Evolutionary conservation across 495 filamentous ascomycete genomes (phyloP).

Genomic region (Lentithecium fluviatile): DNA sequence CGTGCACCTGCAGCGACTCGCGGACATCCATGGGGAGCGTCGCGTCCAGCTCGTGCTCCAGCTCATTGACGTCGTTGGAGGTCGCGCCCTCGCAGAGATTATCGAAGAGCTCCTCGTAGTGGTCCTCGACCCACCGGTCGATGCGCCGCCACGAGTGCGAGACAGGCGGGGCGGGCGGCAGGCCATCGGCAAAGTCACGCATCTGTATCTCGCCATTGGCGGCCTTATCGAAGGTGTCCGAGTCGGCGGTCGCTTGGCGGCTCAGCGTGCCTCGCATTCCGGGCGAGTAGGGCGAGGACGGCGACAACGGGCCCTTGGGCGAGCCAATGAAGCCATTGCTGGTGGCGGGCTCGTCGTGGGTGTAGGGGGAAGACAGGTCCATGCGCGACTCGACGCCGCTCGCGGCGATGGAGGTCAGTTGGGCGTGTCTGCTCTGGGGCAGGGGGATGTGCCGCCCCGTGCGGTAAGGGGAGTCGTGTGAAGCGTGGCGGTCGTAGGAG

Average conservation of each 20-base stretch:
- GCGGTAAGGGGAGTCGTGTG: slow-evolving; percentile 48
- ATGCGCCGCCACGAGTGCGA: slow-evolving; percentile 90
- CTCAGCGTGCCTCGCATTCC: slow-evolving; percentile 77
- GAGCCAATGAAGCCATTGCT: slow-evolving; percentile 60
- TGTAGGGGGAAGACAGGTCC: slow-evolving; percentile 68
- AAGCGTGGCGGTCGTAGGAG: slow-evolving; percentile 49
- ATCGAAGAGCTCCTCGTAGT: slow-evolving; percentile 92
- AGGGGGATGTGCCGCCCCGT: slow-evolving; percentile 42
- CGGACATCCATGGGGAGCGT: slow-evolving; percentile 90
- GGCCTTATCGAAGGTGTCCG: slow-evolving; percentile 63
- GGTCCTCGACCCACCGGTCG: slow-evolving; percentile 87
- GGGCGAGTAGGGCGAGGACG: slow-evolving; percentile 75
- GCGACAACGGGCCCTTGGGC: slow-evolving; percentile 57
- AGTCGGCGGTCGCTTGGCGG: slow-evolving; percentile 57
- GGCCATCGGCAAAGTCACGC: slow-evolving; percentile 91
- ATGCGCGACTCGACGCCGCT: slow-evolving; percentile 62
- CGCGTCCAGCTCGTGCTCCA: slow-evolving; percentile 95
- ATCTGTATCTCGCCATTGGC: slow-evolving; percentile 84
- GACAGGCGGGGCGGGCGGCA: slow-evolving; percentile 84
- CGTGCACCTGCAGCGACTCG: slow-evolving; percentile 86
- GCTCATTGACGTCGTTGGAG: slow-evolving; percentile 90
- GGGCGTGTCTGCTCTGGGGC: slow-evolving; percentile 45
- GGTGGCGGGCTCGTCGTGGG: slow-evolving; percentile 44
- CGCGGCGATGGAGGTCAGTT: slow-evolving; percentile 49
- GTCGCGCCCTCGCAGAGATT: slow-evolving; percentile 89